Evolutionary conservation across 768 basidiomycete species (phyloP).

Genomic region (Clitopilus passeckerianus): DNA sequence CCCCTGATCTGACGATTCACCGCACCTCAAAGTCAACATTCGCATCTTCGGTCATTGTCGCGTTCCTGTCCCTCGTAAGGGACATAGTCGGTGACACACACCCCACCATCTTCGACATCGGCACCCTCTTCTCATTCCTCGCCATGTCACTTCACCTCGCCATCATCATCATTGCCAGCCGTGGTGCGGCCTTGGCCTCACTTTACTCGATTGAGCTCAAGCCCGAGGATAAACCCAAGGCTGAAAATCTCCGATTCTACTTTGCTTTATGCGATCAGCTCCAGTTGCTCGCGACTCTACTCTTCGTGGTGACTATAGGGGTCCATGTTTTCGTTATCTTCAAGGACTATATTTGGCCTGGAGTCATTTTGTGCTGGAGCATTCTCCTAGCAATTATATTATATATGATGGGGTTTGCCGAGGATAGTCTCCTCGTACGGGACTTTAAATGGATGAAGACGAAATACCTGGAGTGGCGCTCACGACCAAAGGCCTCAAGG

Average conservation of each 20-base stretch:
- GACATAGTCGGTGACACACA: not conserved
- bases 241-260: conserved; percentile 1
- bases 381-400: not conserved
- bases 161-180: conserved; percentile 1
- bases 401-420: not conserved
- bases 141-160: conserved; percentile 4
- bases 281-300: conserved; percentile 3
- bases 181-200: not conserved
- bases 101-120: conserved; percentile 1
- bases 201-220: not conserved
- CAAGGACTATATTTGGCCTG: not conserved
- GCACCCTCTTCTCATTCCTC: conserved; percentile 5
- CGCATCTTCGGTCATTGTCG: conserved; percentile 5
- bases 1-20: not conserved
- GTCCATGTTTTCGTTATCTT: conserved; percentile 4
- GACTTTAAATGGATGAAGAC: not conserved
- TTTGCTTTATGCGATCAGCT: conserved; percentile 6
- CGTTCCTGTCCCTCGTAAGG: conserved; percentile 1
- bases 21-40: conserved; percentile 4
- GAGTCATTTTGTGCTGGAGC: not conserved
- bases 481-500: no score
- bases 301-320: conserved; percentile 3
- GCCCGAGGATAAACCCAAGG: not conserved
- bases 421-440: not conserved
- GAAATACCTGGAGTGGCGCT: not conserved